These are phyloP conservation scores for Zelonia costaricensis DNA, from an alignment of 208 protist genomes.

Conservation along the genomic window DNA sequence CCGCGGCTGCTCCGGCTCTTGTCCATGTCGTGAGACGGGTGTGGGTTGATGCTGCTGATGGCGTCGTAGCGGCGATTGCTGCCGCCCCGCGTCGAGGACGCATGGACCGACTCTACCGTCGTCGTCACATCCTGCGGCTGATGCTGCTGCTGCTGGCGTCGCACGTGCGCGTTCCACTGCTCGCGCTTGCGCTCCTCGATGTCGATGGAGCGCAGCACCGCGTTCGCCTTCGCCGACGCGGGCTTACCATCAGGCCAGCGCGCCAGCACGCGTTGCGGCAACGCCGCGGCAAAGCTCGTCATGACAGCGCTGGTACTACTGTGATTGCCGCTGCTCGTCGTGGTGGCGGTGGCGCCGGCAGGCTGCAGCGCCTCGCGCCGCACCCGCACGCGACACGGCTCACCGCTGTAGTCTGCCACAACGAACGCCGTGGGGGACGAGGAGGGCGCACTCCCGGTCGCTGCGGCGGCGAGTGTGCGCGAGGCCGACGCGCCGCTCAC, in stretches of 20 bases:
- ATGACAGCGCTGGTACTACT: neutral
- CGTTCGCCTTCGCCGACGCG: slow-evolving; percentile 22
- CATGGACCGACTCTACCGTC: no score
- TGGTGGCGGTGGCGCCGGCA: neutral
- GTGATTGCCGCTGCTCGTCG: neutral
- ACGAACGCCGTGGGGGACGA: neutral
- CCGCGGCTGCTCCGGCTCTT: no score
- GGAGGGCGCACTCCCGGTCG: no score
- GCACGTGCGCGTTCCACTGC: slow-evolving; percentile 39
- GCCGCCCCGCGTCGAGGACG: no score
- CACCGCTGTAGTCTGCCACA: slow-evolving; percentile 37
- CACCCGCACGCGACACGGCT: slow-evolving; percentile 41
- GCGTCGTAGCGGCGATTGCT: no score
- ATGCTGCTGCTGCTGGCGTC: slow-evolving; percentile 9
- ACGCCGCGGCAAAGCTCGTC: neutral
- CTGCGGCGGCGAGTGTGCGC: slow-evolving; percentile 6
- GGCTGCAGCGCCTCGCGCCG: slow-evolving; percentile 41
- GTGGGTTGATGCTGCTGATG: no score
- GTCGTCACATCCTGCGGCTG: neutral
- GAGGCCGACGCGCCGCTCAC: slow-evolving; percentile 2
- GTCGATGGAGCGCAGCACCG: slow-evolving; percentile 37
- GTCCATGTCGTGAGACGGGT: no score
- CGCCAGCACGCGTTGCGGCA: slow-evolving; percentile 45
- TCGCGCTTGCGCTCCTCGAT: slow-evolving; percentile 40
- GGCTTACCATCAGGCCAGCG: slow-evolving; percentile 45